Evolutionary conservation across 306 rosid genomes (phyloP).

Genomic region (Crotalaria pallida): DNA sequence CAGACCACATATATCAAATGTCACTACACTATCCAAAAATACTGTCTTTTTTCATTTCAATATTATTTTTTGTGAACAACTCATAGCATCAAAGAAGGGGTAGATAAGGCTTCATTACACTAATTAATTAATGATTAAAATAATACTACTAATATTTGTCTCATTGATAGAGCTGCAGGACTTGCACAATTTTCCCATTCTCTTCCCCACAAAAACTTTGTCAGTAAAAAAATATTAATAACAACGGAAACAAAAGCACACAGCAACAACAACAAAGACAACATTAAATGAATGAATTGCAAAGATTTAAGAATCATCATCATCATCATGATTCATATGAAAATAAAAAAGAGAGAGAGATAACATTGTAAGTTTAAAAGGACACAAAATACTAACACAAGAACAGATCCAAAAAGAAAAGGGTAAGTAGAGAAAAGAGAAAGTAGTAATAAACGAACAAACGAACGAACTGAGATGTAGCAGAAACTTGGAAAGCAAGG

Average conservation of each 20-base stretch:
- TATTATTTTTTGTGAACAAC: conserved; percentile 17
- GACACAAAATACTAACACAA: too few relatives aligned
- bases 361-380: too few relatives aligned
- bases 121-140: too few relatives aligned
- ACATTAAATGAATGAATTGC: background rate
- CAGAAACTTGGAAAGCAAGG: background rate
- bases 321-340: background rate
- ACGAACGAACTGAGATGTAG: too few relatives aligned
- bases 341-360: background rate
- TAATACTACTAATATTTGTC: too few relatives aligned
- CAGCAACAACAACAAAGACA: background rate
- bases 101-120: background rate
- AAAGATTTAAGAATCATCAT: background rate
- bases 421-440: background rate
- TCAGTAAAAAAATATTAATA: too few relatives aligned
- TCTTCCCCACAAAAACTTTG: too few relatives aligned
- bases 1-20: conserved; percentile 24
- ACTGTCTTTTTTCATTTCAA: background rate
- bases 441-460: background rate
- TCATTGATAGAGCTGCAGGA: too few relatives aligned
- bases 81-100: background rate
- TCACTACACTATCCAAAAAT: background rate
- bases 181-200: too few relatives aligned
- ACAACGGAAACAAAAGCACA: background rate
- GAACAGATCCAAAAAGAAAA: background rate